These are phyloP conservation scores for Haplosporangium gracile DNA, from an alignment of 192 early-diverging fungal species.

Conservation along the genomic window DNA sequence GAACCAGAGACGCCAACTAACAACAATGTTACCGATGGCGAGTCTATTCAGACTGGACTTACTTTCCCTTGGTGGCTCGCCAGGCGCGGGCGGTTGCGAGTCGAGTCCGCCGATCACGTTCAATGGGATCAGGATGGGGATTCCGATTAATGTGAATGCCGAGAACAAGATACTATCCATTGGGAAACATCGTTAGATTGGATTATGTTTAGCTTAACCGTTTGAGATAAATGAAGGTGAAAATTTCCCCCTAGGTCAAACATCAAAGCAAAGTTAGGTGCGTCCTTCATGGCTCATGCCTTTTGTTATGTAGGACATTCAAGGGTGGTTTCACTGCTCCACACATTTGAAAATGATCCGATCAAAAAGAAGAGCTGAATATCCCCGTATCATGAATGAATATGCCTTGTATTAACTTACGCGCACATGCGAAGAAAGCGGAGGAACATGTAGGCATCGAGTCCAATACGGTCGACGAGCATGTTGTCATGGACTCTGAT, in stretches of 20 bases:
- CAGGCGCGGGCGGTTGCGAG: not conserved
- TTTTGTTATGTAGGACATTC: no score
- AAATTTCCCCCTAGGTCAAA: no score
- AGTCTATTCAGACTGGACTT: conserved; percentile 64
- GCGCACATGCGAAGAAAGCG: conserved; percentile 74
- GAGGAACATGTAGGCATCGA: conserved; percentile 86
- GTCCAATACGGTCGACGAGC: conserved; percentile 69
- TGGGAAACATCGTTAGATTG: not conserved
- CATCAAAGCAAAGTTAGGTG: no score
- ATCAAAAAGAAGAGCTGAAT: no score
- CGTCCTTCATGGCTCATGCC: no score
- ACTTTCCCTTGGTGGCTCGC: not conserved
- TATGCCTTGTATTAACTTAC: conserved; percentile 20
- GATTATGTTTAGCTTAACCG: no score
- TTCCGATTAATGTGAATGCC: conserved; percentile 66
- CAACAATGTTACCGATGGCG: conserved; percentile 80
- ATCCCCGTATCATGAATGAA: not conserved
- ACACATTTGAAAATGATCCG: no score
- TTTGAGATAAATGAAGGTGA: no score
- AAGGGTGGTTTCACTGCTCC: no score
- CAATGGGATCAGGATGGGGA: conserved; percentile 78
- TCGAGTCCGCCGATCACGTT: conserved; percentile 69
- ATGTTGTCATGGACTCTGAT: conserved; percentile 64
- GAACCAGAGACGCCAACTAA: conserved; percentile 73
- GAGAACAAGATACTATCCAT: conserved; percentile 68